Percentiles rank a stretch among this genome's conserved stretches.
phyloP scores from a whole-genome alignment of 1,284 basidiomycete genomes.

The Moesziomyces sp. region DNA sequence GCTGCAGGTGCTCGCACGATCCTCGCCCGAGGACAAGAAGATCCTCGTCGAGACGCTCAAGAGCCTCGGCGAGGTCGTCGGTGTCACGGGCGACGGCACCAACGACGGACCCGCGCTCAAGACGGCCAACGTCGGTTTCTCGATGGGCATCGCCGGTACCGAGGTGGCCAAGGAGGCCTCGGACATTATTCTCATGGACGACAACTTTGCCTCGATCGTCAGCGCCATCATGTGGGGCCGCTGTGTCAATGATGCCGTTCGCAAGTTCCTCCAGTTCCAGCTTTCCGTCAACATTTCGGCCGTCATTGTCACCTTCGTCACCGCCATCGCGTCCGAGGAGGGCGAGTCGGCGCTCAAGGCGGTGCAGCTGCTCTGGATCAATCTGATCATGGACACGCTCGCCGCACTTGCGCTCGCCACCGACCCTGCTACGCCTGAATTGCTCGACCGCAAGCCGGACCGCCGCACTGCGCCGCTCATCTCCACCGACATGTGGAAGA shows the following conservation, averaged over 20 bases:
- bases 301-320: constrained; percentile 90
- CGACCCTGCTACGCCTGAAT: constrained; percentile 84
- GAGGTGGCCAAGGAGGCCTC: constrained; percentile 99
- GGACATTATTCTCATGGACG: constrained; percentile 95
- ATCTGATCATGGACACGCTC: constrained; percentile 94
- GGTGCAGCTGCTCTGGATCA: constrained; percentile 96
- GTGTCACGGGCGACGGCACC: constrained; percentile 97
- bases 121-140: constrained; percentile 71
- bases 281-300: constrained; percentile 95
- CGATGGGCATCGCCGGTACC: constrained; percentile 97
- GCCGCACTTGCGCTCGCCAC: constrained; percentile 96
- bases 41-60: constrained; percentile 89
- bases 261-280: constrained; percentile 98
- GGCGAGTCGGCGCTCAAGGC: constrained; percentile 90
- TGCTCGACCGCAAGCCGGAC: constrained; percentile 91
- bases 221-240: constrained; percentile 99
- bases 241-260: constrained; percentile 95
- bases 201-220: constrained; percentile 93
- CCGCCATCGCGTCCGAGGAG: constrained; percentile 80
- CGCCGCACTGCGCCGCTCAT: constrained; percentile 87
- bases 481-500: constrained; percentile 82
- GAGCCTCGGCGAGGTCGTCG: constrained; percentile 88
- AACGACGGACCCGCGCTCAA: constrained; percentile 98
- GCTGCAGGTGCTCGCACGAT: constrained; percentile 81
- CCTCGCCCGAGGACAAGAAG: constrained; percentile 96